Evolutionary conservation across 164 flowering plant genomes (phyloP), one percentile per base, ranked within the genome.

Genomic region (Vitis riparia): DNA sequence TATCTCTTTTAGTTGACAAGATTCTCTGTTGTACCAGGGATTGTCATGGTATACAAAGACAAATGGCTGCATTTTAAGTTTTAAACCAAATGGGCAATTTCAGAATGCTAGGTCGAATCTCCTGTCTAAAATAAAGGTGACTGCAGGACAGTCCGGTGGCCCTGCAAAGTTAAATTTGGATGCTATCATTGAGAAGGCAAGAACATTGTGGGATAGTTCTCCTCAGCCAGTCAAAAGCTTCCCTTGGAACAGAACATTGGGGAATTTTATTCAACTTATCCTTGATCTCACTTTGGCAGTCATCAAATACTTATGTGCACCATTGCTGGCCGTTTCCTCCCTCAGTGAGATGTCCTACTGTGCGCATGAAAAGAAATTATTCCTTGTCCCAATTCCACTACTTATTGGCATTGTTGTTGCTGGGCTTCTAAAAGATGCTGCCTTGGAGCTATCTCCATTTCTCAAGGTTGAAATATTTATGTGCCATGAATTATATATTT

Each of bases 281-380:
- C 71, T 88, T 63, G 90, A 88, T 69, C 83, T 90, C 61, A 29
- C 80, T 32, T 64, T 74, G 77, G 78, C 79, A 37, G 94, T 90
- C 52, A 68, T 76, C 70, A 89, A 86, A 74, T 90, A 79, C 79
- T 73, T 94, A 59, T 81, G 68, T 71, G 73, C 85, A 27, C 98
- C 98, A 30, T 51, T 92, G 69, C 75, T 90, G 27, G 86, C 77
- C 49, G 75, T 92, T 71, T 67, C 93, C 29, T 84, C 97, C 47
- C 75, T 92, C 16, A 92, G 97, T 49, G 98, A 94, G 89, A 79
- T 94, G 87, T 92, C 97, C 19, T 94, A 89, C 68, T 89, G 91
- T 82, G 97, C 97, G 19, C 92, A 88, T 75, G 89, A 89, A 78
- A 87, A 84, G 81, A 91, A 92, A 79, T 80, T 94, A 63, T 64